Evolutionary conservation across 2,329 filamentous ascomycete genomes (phyloP), one percentile per base, ranked within the genome.

Genomic region (Bretziella fagacearum): DNA sequence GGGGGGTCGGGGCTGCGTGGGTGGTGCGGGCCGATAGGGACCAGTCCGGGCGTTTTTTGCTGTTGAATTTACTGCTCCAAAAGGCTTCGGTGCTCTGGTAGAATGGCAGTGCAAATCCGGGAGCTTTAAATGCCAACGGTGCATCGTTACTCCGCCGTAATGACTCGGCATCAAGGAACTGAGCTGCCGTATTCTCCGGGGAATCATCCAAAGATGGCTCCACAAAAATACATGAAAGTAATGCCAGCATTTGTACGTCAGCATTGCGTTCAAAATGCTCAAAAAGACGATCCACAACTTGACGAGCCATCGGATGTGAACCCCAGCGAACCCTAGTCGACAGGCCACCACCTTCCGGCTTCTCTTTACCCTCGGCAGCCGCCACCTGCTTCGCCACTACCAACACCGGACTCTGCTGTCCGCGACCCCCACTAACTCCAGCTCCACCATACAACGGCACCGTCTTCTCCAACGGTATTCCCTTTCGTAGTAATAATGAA

Each of bases 401-500:
- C 23, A 85, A 62, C 41, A 82, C 70, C 4, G 44, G 30, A 29
- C 41, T 50, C 17, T 36, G 36, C 6, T 33, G 40, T 4, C 30
- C 30, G 6, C 41, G 36, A 3, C 18, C 29, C 18, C 26, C 40
- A 8, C 23, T 11, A 13, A 10, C 27, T 26, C 25, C 7, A 44
- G 32, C 18, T 18, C 32, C 32, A 22, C 39, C 37, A 41, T 46
- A 35, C n/a, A 47, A 10, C 13, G 52, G 70, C 65, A 25, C 68
- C 63, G 3, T 62, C 22, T 84, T 64, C 54, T 81, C 71, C 3
- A 89, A 65, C 1, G 81, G 82, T 23, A 87, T 78, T 37, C 84
- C 77, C 54, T 83, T 81, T 53, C 78, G 77, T 39, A 96, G 65
- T 4, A 96, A 68, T 49, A 95, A 66, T 15, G 76, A 79, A 47